Conservation (phyloP, 2,329 filamentous ascomycete species). For the Cladosporium sp. region DNA sequence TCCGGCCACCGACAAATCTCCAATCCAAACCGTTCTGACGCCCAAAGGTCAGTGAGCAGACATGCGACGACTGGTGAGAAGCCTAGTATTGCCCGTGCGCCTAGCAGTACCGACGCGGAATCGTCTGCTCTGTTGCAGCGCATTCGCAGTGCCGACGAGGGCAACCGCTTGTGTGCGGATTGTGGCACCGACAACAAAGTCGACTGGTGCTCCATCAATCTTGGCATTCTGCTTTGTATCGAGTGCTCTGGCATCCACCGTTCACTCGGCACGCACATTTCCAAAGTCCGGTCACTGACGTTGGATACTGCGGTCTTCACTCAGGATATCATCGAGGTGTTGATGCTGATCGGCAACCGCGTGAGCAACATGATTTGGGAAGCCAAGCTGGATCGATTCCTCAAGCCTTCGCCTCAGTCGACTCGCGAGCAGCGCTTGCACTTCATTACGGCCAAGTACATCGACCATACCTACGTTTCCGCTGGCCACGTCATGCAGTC, state of each 20-base stretch:
- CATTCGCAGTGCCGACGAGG: slow-evolving; percentile 85
- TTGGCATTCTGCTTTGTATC: slow-evolving; percentile 94
- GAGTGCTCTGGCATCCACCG: slow-evolving; percentile 98
- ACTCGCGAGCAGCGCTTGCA: slow-evolving; percentile 86
- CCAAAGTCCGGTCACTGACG: slow-evolving; percentile 92
- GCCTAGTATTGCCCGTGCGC: slow-evolving; percentile 66
- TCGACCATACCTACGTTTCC: slow-evolving; percentile 78
- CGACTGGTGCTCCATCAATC: slow-evolving; percentile 98
- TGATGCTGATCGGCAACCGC: slow-evolving; percentile 88
- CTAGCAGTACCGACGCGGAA: slow-evolving; percentile 75
- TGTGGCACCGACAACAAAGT: slow-evolving; percentile 90
- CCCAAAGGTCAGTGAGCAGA: slow-evolving; percentile 65
- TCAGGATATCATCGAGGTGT: slow-evolving; percentile 90
- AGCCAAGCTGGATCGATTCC: slow-evolving; percentile 69
- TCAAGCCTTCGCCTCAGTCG: slow-evolving; percentile 75
- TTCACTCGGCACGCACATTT: slow-evolving; percentile 94
- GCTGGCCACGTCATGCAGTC: slow-evolving; percentile 69
- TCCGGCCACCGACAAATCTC: slow-evolving; percentile 55
- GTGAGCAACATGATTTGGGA: slow-evolving; percentile 98
- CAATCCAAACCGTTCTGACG: slow-evolving; percentile 43
- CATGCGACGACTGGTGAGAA: slow-evolving; percentile 90
- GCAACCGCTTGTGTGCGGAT: slow-evolving; percentile 91
- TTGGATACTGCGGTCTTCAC: slow-evolving; percentile 96
- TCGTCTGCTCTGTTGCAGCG: slow-evolving; percentile 77
- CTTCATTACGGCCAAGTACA: slow-evolving; percentile 95